A percentile compares a stretch with the other conserved stretches of the same genome.
phyloP scores from a whole-genome alignment of 2,329 filamentous ascomycete species.

The Chaetomiaceae sp. region DNA sequence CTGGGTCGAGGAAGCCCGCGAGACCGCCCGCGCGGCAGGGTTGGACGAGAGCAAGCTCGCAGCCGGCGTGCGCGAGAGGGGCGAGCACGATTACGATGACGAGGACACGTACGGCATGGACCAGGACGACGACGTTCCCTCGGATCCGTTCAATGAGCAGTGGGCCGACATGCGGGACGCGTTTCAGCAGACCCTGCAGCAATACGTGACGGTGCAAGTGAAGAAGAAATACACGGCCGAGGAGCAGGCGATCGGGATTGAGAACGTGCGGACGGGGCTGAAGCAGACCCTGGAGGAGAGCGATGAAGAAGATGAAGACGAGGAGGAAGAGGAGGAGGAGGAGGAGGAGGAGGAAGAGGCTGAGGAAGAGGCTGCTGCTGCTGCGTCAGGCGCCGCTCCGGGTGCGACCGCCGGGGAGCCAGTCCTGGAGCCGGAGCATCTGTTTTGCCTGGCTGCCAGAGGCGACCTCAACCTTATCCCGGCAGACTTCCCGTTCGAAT shows the following conservation, averaged over 20 bases:
- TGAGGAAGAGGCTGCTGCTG: slow-evolving; percentile 36
- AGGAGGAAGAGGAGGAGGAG: slow-evolving; percentile 46
- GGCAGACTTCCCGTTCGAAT: slow-evolving; percentile 38
- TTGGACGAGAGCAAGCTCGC: slow-evolving; percentile 29
- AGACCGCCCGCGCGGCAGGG: slow-evolving; percentile 36
- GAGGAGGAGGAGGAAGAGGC: slow-evolving; percentile 41
- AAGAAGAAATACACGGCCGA: slow-evolving; percentile 67
- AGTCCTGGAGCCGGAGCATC: slow-evolving; percentile 40
- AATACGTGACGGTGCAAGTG: slow-evolving; percentile 43
- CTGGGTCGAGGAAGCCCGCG: slow-evolving; percentile 61
- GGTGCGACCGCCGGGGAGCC: background rate
- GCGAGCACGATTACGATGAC: slow-evolving; percentile 32
- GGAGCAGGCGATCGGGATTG: slow-evolving; percentile 61
- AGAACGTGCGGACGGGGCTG: slow-evolving; percentile 69
- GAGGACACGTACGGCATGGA: slow-evolving; percentile 37
- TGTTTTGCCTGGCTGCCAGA: slow-evolving; percentile 43
- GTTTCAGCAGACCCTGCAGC: slow-evolving; percentile 30
- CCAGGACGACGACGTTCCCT: slow-evolving; percentile 35
- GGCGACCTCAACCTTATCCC: slow-evolving; percentile 43
- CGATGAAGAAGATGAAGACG: slow-evolving; percentile 54
- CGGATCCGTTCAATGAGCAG: slow-evolving; percentile 33
- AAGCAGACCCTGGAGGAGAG: slow-evolving; percentile 49
- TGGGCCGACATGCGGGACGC: slow-evolving; percentile 35
- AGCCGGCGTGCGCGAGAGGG: slow-evolving; percentile 20
- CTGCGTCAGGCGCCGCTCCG: background rate